These are phyloP conservation scores for Aspergillus fijiensis DNA, from an alignment of 2,329 filamentous ascomycete species.

Conservation along the genomic window DNA sequence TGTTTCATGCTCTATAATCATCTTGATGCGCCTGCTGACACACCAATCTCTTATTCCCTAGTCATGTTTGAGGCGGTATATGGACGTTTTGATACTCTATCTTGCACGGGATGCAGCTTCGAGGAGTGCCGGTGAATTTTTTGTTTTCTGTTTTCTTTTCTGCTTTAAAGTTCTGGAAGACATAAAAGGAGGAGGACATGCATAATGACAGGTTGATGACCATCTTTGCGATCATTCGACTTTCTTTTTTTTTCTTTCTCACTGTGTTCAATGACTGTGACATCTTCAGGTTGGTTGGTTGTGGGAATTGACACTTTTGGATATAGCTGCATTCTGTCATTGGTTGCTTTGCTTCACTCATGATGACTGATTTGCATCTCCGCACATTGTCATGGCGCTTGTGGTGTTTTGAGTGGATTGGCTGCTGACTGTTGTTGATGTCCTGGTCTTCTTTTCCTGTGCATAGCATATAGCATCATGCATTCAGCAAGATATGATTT, in stretches of 20 bases:
- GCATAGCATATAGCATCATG: constrained; percentile 7
- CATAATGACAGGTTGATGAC: constrained; percentile 23
- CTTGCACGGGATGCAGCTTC: constrained; percentile 14
- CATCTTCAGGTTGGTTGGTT: not conserved
- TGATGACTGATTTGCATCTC: constrained; percentile 25
- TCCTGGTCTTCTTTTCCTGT: not conserved
- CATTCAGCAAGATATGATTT: constrained; percentile 3
- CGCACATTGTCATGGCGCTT: constrained; percentile 28
- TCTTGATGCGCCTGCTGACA: constrained; percentile 5
- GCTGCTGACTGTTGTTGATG: constrained; percentile 1
- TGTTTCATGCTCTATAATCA: not conserved
- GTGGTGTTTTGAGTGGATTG: constrained; percentile 18
- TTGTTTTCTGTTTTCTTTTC: constrained; percentile 3
- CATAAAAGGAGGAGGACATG: constrained; percentile 15
- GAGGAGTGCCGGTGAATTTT: constrained; percentile 8
- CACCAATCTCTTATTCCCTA: constrained; percentile 9
- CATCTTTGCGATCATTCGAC: constrained; percentile 19
- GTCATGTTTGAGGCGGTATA: constrained; percentile 9
- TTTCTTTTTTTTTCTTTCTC: constrained; percentile 7
- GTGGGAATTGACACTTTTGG: constrained; percentile 9
- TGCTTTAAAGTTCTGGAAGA: constrained; percentile 11
- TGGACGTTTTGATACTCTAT: not conserved
- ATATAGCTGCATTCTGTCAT: constrained; percentile 6
- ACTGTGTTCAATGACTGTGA: constrained; percentile 2
- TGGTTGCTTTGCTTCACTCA: constrained; percentile 4